phyloP scores from a whole-genome alignment of 2,329 filamentous ascomycete genomes.

The Xylaria arbuscula region DNA sequence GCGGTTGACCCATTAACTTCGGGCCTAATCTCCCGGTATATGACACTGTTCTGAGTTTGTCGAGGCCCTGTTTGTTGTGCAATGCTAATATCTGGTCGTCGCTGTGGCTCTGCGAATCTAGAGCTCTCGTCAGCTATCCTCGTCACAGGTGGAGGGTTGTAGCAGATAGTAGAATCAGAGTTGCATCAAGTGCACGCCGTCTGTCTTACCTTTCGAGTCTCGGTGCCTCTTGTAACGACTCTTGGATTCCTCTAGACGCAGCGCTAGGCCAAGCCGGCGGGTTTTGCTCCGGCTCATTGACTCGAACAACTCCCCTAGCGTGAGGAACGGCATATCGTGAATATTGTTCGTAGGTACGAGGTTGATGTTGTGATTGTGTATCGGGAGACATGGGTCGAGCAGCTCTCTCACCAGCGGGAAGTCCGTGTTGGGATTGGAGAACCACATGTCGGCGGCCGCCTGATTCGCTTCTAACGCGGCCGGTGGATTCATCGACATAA shows the following conservation, averaged over 20 bases:
- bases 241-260: slow-evolving; percentile 30
- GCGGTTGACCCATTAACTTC: slow-evolving; percentile 21
- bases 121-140: slow-evolving; percentile 34
- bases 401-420: slow-evolving; percentile 34
- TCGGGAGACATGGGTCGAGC: slow-evolving; percentile 26
- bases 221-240: slow-evolving; percentile 25
- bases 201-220: slow-evolving; percentile 43
- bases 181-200: background rate
- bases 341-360: slow-evolving; percentile 12
- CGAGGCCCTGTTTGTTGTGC: slow-evolving; percentile 18
- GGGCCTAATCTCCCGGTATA: slow-evolving; percentile 23
- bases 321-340: slow-evolving; percentile 21
- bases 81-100: slow-evolving; percentile 17
- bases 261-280: slow-evolving; percentile 33
- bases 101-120: slow-evolving; percentile 34
- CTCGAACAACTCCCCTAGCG: slow-evolving; percentile 35
- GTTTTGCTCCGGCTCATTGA: slow-evolving; percentile 27
- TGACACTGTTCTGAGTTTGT: slow-evolving; percentile 22
- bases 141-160: background rate
- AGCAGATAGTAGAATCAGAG: background rate
- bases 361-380: slow-evolving; percentile 21
- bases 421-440: slow-evolving; percentile 22
- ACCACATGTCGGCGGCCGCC: slow-evolving; percentile 31
- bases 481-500: slow-evolving; percentile 40
- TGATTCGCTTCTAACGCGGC: slow-evolving; percentile 32